Conservation (phyloP, 495 filamentous ascomycete species). For the Hyaloscypha finlandica region DNA sequence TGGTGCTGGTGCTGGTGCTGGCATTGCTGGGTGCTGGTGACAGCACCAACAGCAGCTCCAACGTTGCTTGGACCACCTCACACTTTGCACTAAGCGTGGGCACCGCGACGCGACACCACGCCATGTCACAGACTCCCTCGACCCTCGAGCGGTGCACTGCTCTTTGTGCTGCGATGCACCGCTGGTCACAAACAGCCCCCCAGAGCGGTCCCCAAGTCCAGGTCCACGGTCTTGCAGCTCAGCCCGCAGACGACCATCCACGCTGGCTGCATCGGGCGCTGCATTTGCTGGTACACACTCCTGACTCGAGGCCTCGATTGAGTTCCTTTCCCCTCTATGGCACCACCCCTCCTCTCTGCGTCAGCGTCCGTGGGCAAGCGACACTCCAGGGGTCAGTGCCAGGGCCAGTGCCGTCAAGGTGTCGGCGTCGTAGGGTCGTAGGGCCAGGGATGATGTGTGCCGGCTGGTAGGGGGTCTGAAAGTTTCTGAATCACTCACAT, state of each 20-base stretch:
- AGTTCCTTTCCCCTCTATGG: too few species aligned
- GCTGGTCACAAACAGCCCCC: background rate
- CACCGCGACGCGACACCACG: background rate
- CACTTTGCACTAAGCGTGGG: background rate
- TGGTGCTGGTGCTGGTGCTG: too few species aligned
- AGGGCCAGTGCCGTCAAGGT: conserved; percentile 4
- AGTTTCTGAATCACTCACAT: conserved; percentile 28
- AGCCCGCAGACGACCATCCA: too few species aligned
- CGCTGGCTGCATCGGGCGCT: too few species aligned
- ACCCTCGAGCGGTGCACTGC: background rate
- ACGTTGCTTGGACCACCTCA: background rate
- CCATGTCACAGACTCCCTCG: conserved; percentile 7
- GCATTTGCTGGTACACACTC: too few species aligned
- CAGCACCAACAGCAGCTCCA: too few species aligned
- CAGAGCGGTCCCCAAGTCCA: too few species aligned
- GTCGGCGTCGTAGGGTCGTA: background rate
- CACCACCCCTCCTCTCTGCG: background rate
- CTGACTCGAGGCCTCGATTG: too few species aligned
- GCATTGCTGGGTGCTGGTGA: too few species aligned
- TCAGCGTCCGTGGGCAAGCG: background rate
- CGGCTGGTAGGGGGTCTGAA: conserved; percentile 12
- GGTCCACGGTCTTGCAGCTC: too few species aligned
- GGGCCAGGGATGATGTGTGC: background rate
- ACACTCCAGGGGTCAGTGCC: background rate
- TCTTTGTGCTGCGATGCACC: background rate